Percentiles rank a stretch among this genome's conserved stretches.
These are phyloP conservation scores for Scytalidium lignicola DNA, from an alignment of 2,329 filamentous ascomycete species.

Conservation along the genomic window DNA sequence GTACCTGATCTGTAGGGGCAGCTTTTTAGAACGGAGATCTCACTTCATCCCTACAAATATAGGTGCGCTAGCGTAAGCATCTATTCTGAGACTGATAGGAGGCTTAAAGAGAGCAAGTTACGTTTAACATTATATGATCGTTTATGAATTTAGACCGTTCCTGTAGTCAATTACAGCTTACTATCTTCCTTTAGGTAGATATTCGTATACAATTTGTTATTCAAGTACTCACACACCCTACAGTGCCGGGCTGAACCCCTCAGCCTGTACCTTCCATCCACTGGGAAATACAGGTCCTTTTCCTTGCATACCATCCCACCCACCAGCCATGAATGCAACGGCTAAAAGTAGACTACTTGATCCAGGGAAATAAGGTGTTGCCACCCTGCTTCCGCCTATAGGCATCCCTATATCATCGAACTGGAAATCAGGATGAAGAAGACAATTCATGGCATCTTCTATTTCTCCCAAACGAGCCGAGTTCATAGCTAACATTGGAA, in stretches of 20 bases:
- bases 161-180: too few species aligned
- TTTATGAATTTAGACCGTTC: too few species aligned
- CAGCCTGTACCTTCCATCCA: constrained; percentile 41
- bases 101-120: too few species aligned
- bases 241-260: constrained; percentile 35
- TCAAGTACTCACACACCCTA: too few species aligned
- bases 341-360: constrained; percentile 44
- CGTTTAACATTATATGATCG: too few species aligned
- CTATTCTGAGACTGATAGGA: too few species aligned
- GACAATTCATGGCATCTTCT: constrained; percentile 34
- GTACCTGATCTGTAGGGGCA: too few species aligned
- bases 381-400: constrained; percentile 44
- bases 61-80: too few species aligned
- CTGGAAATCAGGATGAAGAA: constrained; percentile 43
- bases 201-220: too few species aligned
- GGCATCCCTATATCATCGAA: constrained; percentile 55
- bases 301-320: constrained; percentile 46
- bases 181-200: too few species aligned
- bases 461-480: constrained; percentile 36
- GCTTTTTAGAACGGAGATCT: too few species aligned
- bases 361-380: constrained; percentile 54
- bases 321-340: constrained; percentile 52
- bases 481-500: constrained; percentile 42
- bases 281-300: constrained; percentile 45
- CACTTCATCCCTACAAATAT: too few species aligned